phyloP scores from a whole-genome alignment of 1,284 basidiomycete genomes.

The Cerioporus squamosus region DNA sequence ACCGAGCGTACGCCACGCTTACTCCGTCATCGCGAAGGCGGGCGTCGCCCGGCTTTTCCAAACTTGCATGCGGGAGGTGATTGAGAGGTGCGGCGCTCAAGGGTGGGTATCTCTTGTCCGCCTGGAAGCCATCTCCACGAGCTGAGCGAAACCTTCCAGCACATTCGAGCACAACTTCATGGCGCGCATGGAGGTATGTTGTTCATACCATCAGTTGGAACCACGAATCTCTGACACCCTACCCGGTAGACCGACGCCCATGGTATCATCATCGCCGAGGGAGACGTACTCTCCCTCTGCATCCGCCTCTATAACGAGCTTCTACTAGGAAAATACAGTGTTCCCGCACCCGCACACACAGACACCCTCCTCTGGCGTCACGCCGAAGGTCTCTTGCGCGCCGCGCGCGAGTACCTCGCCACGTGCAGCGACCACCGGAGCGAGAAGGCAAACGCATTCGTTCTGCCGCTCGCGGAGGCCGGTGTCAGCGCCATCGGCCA shows the following conservation, averaged over 20 bases:
- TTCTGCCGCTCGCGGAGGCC: not conserved
- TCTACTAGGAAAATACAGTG: slow-evolving; percentile 46
- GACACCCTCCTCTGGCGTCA: slow-evolving; percentile 52
- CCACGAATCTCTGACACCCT: not conserved
- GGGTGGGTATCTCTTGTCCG: slow-evolving; percentile 30
- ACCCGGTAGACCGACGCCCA: slow-evolving; percentile 25
- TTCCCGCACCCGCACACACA: slow-evolving; percentile 44
- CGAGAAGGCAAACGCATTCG: not conserved
- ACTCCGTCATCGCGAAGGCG: slow-evolving; percentile 54
- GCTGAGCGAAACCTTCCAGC: not conserved
- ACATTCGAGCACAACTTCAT: slow-evolving; percentile 59
- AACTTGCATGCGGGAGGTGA: slow-evolving; percentile 48
- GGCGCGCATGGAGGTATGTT: slow-evolving; percentile 40
- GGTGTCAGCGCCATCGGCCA: slow-evolving; percentile 48
- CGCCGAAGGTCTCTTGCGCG: slow-evolving; percentile 41
- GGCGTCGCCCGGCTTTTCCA: slow-evolving; percentile 55
- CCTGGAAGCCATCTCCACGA: not conserved
- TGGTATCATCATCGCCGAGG: slow-evolving; percentile 48
- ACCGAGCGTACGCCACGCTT: slow-evolving; percentile 48
- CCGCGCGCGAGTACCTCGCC: slow-evolving; percentile 46
- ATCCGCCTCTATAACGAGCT: slow-evolving; percentile 59
- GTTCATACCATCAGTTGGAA: not conserved
- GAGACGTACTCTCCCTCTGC: slow-evolving; percentile 54
- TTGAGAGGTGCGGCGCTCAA: slow-evolving; percentile 57
- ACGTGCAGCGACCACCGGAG: slow-evolving; percentile 40